A percentile compares a stretch with the other conserved stretches of the same genome.
phyloP scores from a whole-genome alignment of 2,329 filamentous ascomycete genomes.

The Colletotrichum sp. region DNA sequence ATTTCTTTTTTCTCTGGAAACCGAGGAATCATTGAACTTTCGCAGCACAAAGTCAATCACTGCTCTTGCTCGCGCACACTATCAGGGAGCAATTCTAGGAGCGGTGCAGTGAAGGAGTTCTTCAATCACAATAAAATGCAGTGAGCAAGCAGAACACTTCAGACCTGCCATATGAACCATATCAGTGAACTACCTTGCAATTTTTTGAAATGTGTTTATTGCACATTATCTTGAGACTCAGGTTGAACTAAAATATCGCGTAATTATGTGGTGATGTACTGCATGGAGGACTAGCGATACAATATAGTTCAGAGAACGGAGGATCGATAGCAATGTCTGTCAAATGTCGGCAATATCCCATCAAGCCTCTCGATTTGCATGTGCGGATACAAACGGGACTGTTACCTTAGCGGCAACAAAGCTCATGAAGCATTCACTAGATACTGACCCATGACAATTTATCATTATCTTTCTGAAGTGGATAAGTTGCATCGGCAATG shows the following conservation, averaged over 20 bases:
- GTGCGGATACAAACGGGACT: neutral
- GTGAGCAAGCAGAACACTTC: neutral
- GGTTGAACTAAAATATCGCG: neutral
- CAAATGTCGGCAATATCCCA: neutral
- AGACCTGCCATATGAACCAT: neutral
- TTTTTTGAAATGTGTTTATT: neutral
- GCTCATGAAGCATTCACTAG: neutral
- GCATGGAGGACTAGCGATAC: neutral
- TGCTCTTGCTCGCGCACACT: neutral
- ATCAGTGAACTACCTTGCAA: neutral
- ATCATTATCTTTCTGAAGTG: neutral
- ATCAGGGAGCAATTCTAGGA: neutral
- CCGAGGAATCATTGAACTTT: neutral
- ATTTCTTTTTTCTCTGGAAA: neutral
- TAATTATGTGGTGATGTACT: neutral
- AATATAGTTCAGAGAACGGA: neutral
- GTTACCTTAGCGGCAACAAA: neutral
- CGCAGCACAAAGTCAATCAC: neutral
- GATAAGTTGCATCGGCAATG: neutral
- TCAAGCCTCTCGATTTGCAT: neutral
- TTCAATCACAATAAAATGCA: neutral
- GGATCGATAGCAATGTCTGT: neutral
- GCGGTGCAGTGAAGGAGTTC: neutral
- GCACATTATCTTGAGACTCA: neutral
- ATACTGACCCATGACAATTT: fast-evolving